Evolutionary conservation across 345 rosid species (phyloP), one percentile per base, ranked within the genome.

Genomic region (Theobroma cacao): DNA sequence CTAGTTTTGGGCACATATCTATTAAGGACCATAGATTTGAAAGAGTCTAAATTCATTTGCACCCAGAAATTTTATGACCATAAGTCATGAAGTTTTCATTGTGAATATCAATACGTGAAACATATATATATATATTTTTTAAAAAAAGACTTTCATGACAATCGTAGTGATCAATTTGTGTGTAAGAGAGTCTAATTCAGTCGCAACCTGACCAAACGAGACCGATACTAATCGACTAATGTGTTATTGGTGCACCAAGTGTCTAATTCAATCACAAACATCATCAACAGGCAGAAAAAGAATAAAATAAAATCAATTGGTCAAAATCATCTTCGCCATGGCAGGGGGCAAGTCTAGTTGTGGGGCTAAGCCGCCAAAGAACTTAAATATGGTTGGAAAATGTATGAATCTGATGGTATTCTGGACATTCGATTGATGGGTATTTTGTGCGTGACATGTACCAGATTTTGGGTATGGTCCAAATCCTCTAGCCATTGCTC

Each of bases 361-460:
- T 31, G 75, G 45, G 60, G 61, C 9, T 11, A 18, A 72, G 75
- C 62, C 43, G 61, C 61, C 61, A 72, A 72, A 52, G 40, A 7
- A 20, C 2, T 26, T 48, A 28, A 70, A 47, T 48, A 28, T 15
- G 74, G 26, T n/a, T 31, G 2, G 1, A 65, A 38, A 68, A 41
- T 20, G 28, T 18, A 50, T 31, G 60, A 71, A 28, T 30, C 36
- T 28, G 13, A 47, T n/a, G n/a, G n/a, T n/a, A 30, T 28, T 26
- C 30, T n/a, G 2, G 22, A 52, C 1, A 38, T 73, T 36, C 7
- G 20, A 73, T 45, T 71, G 75, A 71, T 71, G 40, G 24, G 24
- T 71, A 48, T 7, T 48, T 50, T 67, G 10, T 28, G 64, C 28
- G 22, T 50, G 41, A 30, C 38, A 31, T 33, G 34, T 31, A 17